Evolutionary conservation across 73 alveolate genomes (phyloP).

Genomic region (Tetrahymena thermophila): DNA sequence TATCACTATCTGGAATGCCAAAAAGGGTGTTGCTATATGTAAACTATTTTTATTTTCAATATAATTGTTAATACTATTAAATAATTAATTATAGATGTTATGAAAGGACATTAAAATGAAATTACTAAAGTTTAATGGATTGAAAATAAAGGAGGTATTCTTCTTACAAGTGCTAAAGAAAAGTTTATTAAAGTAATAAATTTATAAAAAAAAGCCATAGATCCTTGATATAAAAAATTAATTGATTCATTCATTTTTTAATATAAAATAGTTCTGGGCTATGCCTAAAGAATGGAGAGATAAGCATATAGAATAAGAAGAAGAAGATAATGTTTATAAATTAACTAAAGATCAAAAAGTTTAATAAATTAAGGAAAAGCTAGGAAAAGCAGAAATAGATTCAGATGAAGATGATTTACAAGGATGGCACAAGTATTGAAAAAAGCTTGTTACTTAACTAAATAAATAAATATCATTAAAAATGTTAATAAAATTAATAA

Average conservation of each 20-base stretch:
- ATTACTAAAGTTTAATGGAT: constrained; percentile 38
- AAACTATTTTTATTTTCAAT: neutral
- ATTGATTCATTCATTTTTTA: neutral
- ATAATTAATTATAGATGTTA: constrained; percentile 6
- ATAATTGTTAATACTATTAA: neutral
- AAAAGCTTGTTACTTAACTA: too few species aligned
- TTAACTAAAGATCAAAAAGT: neutral
- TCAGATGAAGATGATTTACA: neutral
- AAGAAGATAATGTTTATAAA: neutral
- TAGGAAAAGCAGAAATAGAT: neutral
- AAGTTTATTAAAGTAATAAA: constrained; percentile 23
- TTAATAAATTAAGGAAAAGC: neutral
- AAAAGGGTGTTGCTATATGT: constrained; percentile 40
- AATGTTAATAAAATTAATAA: too few species aligned
- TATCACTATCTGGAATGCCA: constrained; percentile 39
- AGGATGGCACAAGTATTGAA: constrained; percentile 1
- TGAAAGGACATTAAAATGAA: constrained; percentile 36
- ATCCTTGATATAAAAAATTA: neutral
- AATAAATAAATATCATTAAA: too few species aligned
- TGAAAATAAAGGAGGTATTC: constrained; percentile 25
- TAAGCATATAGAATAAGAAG: constrained; percentile 30
- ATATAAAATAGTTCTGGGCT: constrained; percentile 21
- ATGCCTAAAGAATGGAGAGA: constrained; percentile 51
- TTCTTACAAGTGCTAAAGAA: constrained; percentile 32
- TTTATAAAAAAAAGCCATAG: too few species aligned